Conservation (phyloP, 768 basidiomycete genomes). For the Russula emetica region DNA sequence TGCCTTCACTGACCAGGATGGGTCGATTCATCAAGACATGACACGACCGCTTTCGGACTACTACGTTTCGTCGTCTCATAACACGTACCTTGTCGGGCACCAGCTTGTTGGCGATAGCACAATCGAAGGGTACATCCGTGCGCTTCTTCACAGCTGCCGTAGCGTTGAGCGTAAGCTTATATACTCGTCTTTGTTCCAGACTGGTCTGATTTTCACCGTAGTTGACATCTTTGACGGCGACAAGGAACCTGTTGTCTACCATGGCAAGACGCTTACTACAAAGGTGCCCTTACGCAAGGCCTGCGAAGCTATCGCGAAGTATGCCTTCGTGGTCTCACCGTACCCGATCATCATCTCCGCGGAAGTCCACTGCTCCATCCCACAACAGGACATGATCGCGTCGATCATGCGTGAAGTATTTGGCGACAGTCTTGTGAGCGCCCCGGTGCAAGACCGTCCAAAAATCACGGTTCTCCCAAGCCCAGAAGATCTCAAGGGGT, state of each 20-base stretch:
- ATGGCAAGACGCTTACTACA: conserved; percentile 84
- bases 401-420: conserved; percentile 65
- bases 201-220: conserved; percentile 34
- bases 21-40: conserved; percentile 75
- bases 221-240: conserved; percentile 95
- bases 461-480: conserved; percentile 65
- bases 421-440: conserved; percentile 49
- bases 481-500: conserved; percentile 73
- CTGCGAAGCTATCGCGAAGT: conserved; percentile 78
- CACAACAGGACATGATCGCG: conserved; percentile 77
- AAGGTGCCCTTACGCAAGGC: conserved; percentile 78
- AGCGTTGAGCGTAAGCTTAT: conserved; percentile 78
- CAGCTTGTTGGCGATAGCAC: conserved; percentile 87
- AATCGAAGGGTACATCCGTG: conserved; percentile 89
- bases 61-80: conserved; percentile 85
- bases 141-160: conserved; percentile 83
- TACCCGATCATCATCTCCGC: conserved; percentile 93
- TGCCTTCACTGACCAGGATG: conserved; percentile 49
- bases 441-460: conserved; percentile 45
- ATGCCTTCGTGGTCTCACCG: conserved; percentile 85
- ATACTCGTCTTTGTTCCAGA: neutral
- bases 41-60: conserved; percentile 83
- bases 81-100: conserved; percentile 85
- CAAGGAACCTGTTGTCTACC: conserved; percentile 76
- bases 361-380: conserved; percentile 78